Conservation (phyloP, 2,329 filamentous ascomycete genomes). For the Cercospora janseana region DNA sequence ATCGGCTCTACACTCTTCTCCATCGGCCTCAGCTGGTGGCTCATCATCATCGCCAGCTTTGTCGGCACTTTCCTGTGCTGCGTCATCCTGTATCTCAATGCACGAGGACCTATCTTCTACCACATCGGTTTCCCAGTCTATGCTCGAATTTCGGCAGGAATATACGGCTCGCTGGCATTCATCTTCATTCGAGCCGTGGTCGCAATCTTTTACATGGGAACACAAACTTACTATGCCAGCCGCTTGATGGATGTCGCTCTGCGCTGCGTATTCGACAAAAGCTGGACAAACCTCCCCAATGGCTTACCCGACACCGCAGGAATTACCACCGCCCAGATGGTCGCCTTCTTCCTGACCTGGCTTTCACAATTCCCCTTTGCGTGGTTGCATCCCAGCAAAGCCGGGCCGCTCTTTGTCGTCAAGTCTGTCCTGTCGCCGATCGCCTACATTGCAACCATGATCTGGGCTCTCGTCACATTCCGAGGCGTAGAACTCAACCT, state of each 20-base stretch:
- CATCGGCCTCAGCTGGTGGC: conserved; percentile 38
- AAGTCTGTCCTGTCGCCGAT: conserved; percentile 27
- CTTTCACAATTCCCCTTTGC: conserved; percentile 37
- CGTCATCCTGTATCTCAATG: conserved; percentile 39
- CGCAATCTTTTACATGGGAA: conserved; percentile 43
- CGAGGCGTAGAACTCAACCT: conserved; percentile 21
- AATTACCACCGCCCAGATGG: conserved; percentile 37
- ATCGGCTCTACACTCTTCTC: conserved; percentile 36
- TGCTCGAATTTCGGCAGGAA: conserved; percentile 37
- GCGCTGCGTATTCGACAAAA: conserved; percentile 42
- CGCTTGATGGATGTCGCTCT: conserved; percentile 41
- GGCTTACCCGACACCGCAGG: conserved; percentile 33
- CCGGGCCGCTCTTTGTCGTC: conserved; percentile 28
- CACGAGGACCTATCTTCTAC: conserved; percentile 38
- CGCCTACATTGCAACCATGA: conserved; percentile 80
- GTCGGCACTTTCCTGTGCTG: conserved; percentile 36
- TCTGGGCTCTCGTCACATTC: conserved; percentile 68
- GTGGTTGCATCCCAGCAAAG: conserved; percentile 38
- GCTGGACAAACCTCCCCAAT: conserved; percentile 39
- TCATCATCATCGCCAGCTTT: conserved; percentile 35
- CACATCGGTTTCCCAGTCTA: conserved; percentile 42
- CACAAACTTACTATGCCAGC: conserved; percentile 37
- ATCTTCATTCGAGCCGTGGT: conserved; percentile 41
- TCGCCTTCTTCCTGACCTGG: conserved; percentile 36
- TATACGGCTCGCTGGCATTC: conserved; percentile 44